phyloP scores from a whole-genome alignment of 1,284 basidiomycete genomes.

The Pterulicium gracile region DNA sequence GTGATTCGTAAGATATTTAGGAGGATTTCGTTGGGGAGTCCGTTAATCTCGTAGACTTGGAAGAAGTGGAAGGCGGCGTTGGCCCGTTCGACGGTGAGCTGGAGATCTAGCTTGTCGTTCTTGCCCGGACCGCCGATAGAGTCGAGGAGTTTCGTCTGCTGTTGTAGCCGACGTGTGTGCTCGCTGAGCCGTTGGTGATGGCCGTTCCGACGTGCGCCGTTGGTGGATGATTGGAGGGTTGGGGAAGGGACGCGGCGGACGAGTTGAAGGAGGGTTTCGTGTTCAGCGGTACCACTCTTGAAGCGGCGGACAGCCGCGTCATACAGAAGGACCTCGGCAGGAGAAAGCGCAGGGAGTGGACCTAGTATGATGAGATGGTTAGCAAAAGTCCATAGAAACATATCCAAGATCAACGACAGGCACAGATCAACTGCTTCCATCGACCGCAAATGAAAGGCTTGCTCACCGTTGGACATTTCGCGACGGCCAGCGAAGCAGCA shows the following conservation, averaged over 20 bases:
- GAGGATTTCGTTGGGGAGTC: constrained; percentile 54
- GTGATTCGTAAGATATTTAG: constrained; percentile 47
- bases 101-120: constrained; percentile 17
- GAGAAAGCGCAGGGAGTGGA: background rate
- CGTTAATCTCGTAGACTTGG: constrained; percentile 43
- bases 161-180: too few relatives aligned
- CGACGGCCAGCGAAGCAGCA: background rate
- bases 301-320: background rate
- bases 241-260: background rate
- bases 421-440: too few relatives aligned
- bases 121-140: constrained; percentile 18
- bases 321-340: background rate
- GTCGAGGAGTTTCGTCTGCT: constrained; percentile 17
- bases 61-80: constrained; percentile 23
- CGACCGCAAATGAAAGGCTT: background rate
- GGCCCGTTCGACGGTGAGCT: constrained; percentile 9
- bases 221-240: background rate
- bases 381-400: background rate
- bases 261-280: background rate
- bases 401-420: too few relatives aligned
- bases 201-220: background rate
- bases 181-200: background rate
- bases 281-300: background rate
- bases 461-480: background rate
- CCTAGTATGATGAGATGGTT: too few relatives aligned